phyloP scores from a whole-genome alignment of 805 yeast genomes.

The Candida sithepensis region DNA sequence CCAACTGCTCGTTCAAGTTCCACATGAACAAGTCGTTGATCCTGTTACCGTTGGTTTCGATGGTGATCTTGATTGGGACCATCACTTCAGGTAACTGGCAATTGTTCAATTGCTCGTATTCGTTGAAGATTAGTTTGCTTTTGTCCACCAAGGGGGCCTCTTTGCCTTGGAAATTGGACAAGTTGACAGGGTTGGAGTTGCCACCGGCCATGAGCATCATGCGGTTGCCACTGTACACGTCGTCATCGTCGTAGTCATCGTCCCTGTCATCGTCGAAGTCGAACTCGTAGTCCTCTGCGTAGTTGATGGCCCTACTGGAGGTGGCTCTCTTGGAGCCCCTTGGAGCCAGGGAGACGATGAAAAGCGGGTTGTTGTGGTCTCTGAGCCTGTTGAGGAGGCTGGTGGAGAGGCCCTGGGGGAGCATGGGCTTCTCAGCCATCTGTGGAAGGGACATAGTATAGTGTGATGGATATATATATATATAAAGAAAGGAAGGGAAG shows the following conservation, averaged over 20 bases:
- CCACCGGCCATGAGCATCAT: constrained; percentile 1
- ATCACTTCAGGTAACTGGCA: constrained; percentile 40
- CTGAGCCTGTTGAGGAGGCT: constrained; percentile 70
- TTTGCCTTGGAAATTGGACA: constrained; percentile 33
- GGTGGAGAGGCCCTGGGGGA: constrained; percentile 79
- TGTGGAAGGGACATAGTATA: not conserved
- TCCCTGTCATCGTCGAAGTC: constrained; percentile 32
- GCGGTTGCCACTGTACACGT: constrained; percentile 5
- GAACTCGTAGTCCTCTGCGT: constrained; percentile 74
- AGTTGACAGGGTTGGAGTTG: constrained; percentile 14
- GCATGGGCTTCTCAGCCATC: constrained; percentile 27
- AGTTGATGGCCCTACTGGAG: constrained; percentile 51
- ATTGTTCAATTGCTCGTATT: constrained; percentile 31
- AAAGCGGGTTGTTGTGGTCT: constrained; percentile 68
- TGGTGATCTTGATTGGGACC: constrained; percentile 62
- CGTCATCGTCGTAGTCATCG: constrained; percentile 22
- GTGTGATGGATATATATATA: not conserved
- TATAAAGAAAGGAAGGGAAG: too few species aligned
- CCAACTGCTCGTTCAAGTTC: constrained; percentile 61
- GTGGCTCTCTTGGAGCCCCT: constrained; percentile 73
- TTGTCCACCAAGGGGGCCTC: constrained; percentile 37
- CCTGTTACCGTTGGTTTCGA: constrained; percentile 53
- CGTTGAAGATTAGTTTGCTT: constrained; percentile 30
- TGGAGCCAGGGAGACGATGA: constrained; percentile 69
- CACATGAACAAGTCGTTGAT: constrained; percentile 70